Evolutionary conservation across 192 early-diverging fungal species (phyloP), one percentile per base, ranked within the genome.

Genomic region (Gonapodya sp.): DNA sequence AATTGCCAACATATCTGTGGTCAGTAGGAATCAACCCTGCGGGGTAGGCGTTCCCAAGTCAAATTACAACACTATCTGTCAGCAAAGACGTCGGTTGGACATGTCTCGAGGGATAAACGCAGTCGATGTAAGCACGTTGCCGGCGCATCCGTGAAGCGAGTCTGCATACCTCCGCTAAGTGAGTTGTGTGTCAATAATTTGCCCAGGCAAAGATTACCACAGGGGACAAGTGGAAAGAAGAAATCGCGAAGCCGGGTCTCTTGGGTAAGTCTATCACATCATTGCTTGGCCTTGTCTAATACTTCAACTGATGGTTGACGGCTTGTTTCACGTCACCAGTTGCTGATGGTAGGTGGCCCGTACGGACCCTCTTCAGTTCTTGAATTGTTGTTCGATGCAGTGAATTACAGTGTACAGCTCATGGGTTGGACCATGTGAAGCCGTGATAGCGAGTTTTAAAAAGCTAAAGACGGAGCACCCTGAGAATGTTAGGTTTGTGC

Each of bases 361-460:
- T 64, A n/a, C n/a, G n/a, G n/a, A n/a, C 8, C 46, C 8, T 64
- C 8, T 64, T 8, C 8, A 64, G 46, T 24, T 24, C 8, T 24
- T 64, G 46, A 16, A 8, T 16, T 16, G 46, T 64, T 64, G 24
- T 64, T 64, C 46, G 24, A 64, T 16, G 8, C 46, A 8, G 24
- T 64, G 8, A 16, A 8, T 64, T 16, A 16, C 46, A 64, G 46
- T 64, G 24, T 64, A 16, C 46, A 64, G 46, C 46, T 64, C 46
- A 24, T 64, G 46, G 46, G 46, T 35, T 31, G 91, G 91, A 0
- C 91, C 88, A 0, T 91, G 90, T 80, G 90, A 92, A 46, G 83
- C 88, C 0, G 91, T 92, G 86, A 80, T 84, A 32, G 85, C 74
- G 79, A 90, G 89, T 35, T 91, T 92, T 80, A 92, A 92, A 81